These are phyloP conservation scores for Collybiopsis luxurians DNA, from an alignment of 768 basidiomycete species.

Conservation along the genomic window DNA sequence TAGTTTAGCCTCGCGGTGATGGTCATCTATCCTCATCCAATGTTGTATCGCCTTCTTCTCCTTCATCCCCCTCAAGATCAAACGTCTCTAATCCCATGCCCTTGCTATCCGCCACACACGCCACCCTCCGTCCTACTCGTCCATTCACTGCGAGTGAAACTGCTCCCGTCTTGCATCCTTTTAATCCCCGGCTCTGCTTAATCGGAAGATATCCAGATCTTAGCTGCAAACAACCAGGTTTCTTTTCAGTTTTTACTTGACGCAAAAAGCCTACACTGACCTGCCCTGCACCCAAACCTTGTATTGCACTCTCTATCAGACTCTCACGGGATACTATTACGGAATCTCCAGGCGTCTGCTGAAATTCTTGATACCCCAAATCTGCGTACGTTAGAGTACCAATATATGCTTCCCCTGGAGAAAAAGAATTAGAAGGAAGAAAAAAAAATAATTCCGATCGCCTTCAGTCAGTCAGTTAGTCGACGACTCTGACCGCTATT, in stretches of 20 bases:
- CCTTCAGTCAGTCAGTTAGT: constrained; percentile 20
- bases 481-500: no score
- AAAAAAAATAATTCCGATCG: not conserved
- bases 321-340: constrained; percentile 61
- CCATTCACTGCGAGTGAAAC: constrained; percentile 74
- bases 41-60: constrained; percentile 38
- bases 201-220: constrained; percentile 47
- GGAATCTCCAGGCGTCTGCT: constrained; percentile 39
- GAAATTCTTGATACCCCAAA: constrained; percentile 56
- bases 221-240: constrained; percentile 43
- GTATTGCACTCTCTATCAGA: constrained; percentile 57
- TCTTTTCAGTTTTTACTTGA: constrained; percentile 16
- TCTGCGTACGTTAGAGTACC: constrained; percentile 62
- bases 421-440: not conserved
- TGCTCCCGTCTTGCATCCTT: constrained; percentile 46
- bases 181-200: constrained; percentile 54
- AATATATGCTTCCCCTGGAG: constrained; percentile 51
- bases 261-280: constrained; percentile 39
- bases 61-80: constrained; percentile 73
- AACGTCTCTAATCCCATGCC: constrained; percentile 68
- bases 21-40: constrained; percentile 20
- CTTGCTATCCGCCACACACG: constrained; percentile 65
- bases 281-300: constrained; percentile 59
- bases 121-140: constrained; percentile 67
- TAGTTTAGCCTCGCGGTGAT: constrained; percentile 25